Evolutionary conservation across 192 early-diverging fungal species (phyloP), one percentile per base, ranked within the genome.

Genomic region (Rhizophagus prolifer): DNA sequence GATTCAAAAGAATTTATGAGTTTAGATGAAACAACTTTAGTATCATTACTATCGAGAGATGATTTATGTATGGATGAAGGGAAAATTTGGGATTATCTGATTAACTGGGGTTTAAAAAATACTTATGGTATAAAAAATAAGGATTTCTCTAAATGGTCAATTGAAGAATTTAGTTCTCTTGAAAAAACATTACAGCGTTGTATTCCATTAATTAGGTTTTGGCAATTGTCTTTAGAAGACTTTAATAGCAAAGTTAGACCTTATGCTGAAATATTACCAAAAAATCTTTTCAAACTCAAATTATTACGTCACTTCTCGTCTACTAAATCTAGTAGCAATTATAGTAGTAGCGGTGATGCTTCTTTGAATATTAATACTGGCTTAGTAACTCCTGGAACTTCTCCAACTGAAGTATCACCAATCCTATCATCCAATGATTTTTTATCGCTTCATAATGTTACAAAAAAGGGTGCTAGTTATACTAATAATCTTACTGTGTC

Each of bases 61-160:
- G 66, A 76, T 76, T 58, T 76, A 38, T 64, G 62, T 41, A 54
- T 76, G 62, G 75, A 76, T 13, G 75, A 76, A 59, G 75, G 47
- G 16, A 34, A 76, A 65, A 47, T 76, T 36, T 76, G 75, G 75
- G 75, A 76, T 23, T 67, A 58, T 38, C 16, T 76, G 26, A 67
- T 76, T 59, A 76, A 28, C 38, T 76, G 75, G 75, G 75, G 64
- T 12, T 28, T 76, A 16, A 59, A 6, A 5, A 76, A 76, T 38
- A 68, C 75, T 23, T 44, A 26, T 16, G 38, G 46, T 58, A 19
- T 76, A 58, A 46, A 68, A 34, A 76, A 68, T 76, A 23, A 36
- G 16, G 34, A 76, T 58, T 21, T 68, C 19, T 46, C 28, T n/a
- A 58, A 65, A 58, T 76, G 75, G 75, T 26, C n/a, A 23, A 28